Conservation (phyloP, 352 stramenopile species). For the Blastocystis sp. region DNA sequence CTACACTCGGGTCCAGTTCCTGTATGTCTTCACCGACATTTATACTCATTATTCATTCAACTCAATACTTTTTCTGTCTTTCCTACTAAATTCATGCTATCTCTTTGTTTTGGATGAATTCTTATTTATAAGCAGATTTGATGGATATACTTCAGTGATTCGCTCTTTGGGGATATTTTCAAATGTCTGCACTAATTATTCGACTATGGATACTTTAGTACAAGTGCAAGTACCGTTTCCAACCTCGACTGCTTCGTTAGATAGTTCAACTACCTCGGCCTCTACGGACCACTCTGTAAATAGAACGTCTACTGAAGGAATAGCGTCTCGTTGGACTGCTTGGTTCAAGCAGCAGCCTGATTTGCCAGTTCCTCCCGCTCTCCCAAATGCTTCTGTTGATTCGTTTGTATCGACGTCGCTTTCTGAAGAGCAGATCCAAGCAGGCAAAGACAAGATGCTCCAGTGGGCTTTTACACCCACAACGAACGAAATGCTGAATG, state of each 20-base stretch:
- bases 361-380: neutral
- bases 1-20: neutral
- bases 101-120: neutral
- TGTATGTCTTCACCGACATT: neutral
- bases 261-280: neutral
- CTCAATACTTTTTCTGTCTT: neutral
- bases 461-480: neutral
- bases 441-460: slow-evolving; percentile 11
- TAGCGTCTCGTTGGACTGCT: neutral
- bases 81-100: neutral
- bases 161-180: neutral
- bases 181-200: neutral
- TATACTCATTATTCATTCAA: neutral
- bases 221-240: neutral
- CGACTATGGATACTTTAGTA: neutral
- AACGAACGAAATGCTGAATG: slow-evolving; percentile 7
- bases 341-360: neutral
- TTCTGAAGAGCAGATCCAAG: neutral
- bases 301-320: neutral
- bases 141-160: slow-evolving; percentile 11
- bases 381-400: neutral
- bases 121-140: neutral
- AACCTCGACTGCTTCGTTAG: neutral
- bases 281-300: neutral
- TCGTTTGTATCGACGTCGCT: neutral